A percentile compares a stretch with the other conserved stretches of the same genome.
These are phyloP conservation scores for Aspergillus udagawae DNA, from an alignment of 2,329 filamentous ascomycete species.

Conservation along the genomic window DNA sequence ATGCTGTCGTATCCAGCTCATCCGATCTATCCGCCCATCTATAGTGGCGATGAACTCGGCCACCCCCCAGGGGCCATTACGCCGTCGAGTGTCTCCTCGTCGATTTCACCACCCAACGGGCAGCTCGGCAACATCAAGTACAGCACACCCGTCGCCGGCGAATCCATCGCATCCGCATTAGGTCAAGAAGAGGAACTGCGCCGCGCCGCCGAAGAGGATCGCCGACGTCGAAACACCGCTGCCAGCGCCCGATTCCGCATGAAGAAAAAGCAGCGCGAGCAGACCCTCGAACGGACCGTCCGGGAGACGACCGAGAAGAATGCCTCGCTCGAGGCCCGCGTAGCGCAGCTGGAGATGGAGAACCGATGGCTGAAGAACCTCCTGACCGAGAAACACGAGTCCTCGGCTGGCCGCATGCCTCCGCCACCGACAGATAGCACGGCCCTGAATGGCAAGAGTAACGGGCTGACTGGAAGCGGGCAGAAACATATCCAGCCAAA, in stretches of 20 bases:
- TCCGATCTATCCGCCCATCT: constrained; percentile 37
- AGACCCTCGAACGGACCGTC: constrained; percentile 73
- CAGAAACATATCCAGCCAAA: constrained; percentile 38
- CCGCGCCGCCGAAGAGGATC: constrained; percentile 79
- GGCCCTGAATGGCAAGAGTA: constrained; percentile 17
- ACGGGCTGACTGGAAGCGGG: constrained; percentile 17
- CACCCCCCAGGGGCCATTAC: constrained; percentile 34
- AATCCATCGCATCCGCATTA: constrained; percentile 44
- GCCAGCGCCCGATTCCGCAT: constrained; percentile 84
- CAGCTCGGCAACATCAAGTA: constrained; percentile 39
- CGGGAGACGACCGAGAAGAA: constrained; percentile 84
- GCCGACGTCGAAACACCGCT: constrained; percentile 82
- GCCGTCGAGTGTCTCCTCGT: constrained; percentile 41
- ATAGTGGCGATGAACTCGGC: constrained; percentile 33
- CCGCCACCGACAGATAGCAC: constrained; percentile 23
- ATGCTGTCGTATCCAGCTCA: constrained; percentile 37
- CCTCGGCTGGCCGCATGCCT: constrained; percentile 16
- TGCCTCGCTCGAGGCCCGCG: constrained; percentile 64
- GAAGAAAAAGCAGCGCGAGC: constrained; percentile 95
- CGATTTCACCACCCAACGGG: constrained; percentile 39
- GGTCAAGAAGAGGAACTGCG: constrained; percentile 69
- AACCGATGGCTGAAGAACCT: constrained; percentile 79
- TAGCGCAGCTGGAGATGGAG: constrained; percentile 75
- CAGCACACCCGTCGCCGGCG: constrained; percentile 36
- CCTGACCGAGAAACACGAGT: constrained; percentile 72